phyloP scores from a whole-genome alignment of 1,139 yeast genomes.

The Wickerhamiella infanticola region DNA sequence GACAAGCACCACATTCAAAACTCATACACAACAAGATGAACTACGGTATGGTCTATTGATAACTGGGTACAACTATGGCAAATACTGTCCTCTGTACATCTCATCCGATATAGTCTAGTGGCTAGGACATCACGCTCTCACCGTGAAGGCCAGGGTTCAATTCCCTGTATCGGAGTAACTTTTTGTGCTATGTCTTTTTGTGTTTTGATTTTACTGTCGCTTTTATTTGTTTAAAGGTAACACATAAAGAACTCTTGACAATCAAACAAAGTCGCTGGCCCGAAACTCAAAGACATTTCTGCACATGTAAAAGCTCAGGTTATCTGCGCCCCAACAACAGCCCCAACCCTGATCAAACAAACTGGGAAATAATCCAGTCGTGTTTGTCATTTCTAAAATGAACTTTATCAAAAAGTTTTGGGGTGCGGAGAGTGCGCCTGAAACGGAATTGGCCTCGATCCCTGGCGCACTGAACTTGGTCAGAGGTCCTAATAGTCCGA shows the following conservation, averaged over 20 bases:
- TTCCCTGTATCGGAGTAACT: not conserved
- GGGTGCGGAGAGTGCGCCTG: not conserved
- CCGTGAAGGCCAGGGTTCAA: not conserved
- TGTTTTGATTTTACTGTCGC: too few species aligned
- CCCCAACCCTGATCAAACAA: too few species aligned
- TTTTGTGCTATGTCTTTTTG: not conserved
- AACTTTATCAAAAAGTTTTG: not conserved
- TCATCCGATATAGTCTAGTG: not conserved
- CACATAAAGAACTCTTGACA: too few species aligned
- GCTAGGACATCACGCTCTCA: not conserved
- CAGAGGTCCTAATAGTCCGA: slow-evolving; percentile 65
- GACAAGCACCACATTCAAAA: too few species aligned
- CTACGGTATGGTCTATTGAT: too few species aligned
- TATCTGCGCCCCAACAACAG: too few species aligned
- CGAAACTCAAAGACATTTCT: too few species aligned
- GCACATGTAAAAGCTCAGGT: too few species aligned
- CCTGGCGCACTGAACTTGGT: slow-evolving; percentile 66
- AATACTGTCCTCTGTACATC: not conserved
- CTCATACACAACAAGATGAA: too few species aligned
- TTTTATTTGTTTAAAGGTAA: too few species aligned
- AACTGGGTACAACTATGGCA: too few species aligned
- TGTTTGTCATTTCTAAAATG: not conserved
- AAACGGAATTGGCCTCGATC: not conserved
- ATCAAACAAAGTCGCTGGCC: too few species aligned
- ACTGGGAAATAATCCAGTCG: not conserved